A percentile compares a stretch with the other conserved stretches of the same genome.
Evolutionary conservation across 2,329 filamentous ascomycete species (phyloP).

Genomic region (Penicillium hesseltinei): DNA sequence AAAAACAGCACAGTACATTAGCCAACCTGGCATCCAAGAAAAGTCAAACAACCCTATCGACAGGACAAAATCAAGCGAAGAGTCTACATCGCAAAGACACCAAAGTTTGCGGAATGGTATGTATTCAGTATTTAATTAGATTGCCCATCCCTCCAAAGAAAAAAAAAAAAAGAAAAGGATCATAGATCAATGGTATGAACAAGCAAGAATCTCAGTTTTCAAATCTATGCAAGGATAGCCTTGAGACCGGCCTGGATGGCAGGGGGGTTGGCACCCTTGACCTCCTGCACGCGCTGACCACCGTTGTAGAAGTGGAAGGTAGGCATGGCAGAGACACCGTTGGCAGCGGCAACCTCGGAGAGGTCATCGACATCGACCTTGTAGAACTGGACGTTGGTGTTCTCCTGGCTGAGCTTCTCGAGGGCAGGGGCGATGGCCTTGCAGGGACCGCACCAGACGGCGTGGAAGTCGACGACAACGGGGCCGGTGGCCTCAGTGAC

Average conservation of each 20-base stretch:
- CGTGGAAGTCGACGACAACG: constrained; percentile 81
- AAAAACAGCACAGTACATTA: not conserved
- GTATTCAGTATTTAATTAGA: constrained; percentile 5
- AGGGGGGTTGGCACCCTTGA: constrained; percentile 77
- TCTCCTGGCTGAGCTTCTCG: constrained; percentile 59
- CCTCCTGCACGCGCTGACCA: constrained; percentile 67
- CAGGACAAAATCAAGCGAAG: not conserved
- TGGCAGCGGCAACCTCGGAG: constrained; percentile 70
- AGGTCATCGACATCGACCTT: constrained; percentile 90
- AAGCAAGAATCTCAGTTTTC: constrained; percentile 4
- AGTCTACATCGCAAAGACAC: not conserved
- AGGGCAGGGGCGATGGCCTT: constrained; percentile 81
- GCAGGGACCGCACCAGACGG: constrained; percentile 92
- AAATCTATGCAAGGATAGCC: constrained; percentile 22
- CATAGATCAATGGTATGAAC: not conserved
- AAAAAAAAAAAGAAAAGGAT: not conserved
- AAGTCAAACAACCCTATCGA: not conserved
- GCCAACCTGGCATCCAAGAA: not conserved
- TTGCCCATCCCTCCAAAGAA: not conserved
- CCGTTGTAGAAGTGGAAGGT: constrained; percentile 84
- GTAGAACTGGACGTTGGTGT: constrained; percentile 68
- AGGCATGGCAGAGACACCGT: constrained; percentile 86
- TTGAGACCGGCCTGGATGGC: constrained; percentile 54
- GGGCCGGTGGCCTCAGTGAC: constrained; percentile 52
- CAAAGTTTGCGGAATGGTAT: not conserved